These are phyloP conservation scores for Candida nonsorbophila DNA, from an alignment of 805 yeast genomes.

Conservation along the genomic window DNA sequence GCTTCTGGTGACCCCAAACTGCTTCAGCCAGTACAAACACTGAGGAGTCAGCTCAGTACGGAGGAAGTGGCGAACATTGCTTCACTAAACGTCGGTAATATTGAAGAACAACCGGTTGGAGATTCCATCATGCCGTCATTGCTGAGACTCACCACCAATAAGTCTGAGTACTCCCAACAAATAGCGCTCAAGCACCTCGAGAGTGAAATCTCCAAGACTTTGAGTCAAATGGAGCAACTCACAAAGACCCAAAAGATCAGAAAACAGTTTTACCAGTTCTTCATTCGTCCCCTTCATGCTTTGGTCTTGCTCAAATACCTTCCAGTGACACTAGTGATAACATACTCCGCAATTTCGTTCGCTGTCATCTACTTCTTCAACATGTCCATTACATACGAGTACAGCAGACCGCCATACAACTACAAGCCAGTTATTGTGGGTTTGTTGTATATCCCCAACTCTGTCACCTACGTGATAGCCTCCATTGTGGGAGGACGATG, in stretches of 20 bases:
- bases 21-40: no score
- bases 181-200: slow-evolving; percentile 17
- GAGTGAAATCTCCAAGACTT: slow-evolving; percentile 4
- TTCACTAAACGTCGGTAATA: no score
- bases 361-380: slow-evolving; percentile 68
- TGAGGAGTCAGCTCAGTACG: no score
- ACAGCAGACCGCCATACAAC: slow-evolving; percentile 61
- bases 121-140: slow-evolving; percentile 38
- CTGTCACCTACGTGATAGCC: slow-evolving; percentile 69
- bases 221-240: slow-evolving; percentile 1
- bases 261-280: slow-evolving; percentile 35
- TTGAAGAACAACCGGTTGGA: slow-evolving; percentile 26
- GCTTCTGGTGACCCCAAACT: no score
- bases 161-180: slow-evolving; percentile 23
- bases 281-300: slow-evolving; percentile 58
- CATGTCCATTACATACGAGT: slow-evolving; percentile 62
- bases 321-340: slow-evolving; percentile 63
- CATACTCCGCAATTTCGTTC: slow-evolving; percentile 68
- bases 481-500: slow-evolving; percentile 79
- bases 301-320: slow-evolving; percentile 61
- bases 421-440: slow-evolving; percentile 66
- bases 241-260: slow-evolving; percentile 4
- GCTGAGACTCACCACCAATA: slow-evolving; percentile 30
- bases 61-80: no score
- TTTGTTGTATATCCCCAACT: slow-evolving; percentile 75